Evolutionary conservation across 2,329 filamentous ascomycete species (phyloP).

Genomic region (Botryosphaeria dothidea): DNA sequence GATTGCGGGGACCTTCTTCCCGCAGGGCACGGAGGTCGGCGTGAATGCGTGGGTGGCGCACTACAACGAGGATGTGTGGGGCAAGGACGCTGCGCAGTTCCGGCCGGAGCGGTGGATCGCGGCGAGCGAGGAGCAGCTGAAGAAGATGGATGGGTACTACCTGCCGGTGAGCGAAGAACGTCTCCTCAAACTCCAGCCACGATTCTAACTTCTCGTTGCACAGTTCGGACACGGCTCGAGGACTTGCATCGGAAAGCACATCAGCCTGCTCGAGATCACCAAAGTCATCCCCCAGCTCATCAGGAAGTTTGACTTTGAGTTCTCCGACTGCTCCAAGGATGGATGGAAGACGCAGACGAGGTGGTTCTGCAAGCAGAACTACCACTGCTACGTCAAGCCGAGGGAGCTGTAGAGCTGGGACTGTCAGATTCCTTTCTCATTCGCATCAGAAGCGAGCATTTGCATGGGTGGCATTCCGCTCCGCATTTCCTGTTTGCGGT

Average conservation of each 20-base stretch:
- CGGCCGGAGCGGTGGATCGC: slow-evolving; percentile 22
- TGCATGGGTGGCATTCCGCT: too few relatives aligned
- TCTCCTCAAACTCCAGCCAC: too few relatives aligned
- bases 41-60: slow-evolving; percentile 32
- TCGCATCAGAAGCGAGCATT: too few relatives aligned
- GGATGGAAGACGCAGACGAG: slow-evolving; percentile 2
- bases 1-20: slow-evolving; percentile 25
- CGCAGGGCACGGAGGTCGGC: slow-evolving; percentile 31
- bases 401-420: not conserved
- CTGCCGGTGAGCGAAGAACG: not conserved
- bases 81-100: slow-evolving; percentile 7
- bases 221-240: slow-evolving; percentile 22
- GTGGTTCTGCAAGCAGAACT: slow-evolving; percentile 13
- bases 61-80: slow-evolving; percentile 14
- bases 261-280: slow-evolving; percentile 22
- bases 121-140: not conserved
- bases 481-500: too few relatives aligned
- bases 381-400: not conserved
- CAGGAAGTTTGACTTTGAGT: slow-evolving; percentile 21
- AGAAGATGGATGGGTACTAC: not conserved
- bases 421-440: too few relatives aligned
- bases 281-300: slow-evolving; percentile 23
- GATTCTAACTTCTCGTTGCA: slow-evolving; percentile 1
- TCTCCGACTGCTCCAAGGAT: not conserved
- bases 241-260: slow-evolving; percentile 23